Evolutionary conservation across 805 yeast species (phyloP).

Genomic region (Henningerozyma blattae): DNA sequence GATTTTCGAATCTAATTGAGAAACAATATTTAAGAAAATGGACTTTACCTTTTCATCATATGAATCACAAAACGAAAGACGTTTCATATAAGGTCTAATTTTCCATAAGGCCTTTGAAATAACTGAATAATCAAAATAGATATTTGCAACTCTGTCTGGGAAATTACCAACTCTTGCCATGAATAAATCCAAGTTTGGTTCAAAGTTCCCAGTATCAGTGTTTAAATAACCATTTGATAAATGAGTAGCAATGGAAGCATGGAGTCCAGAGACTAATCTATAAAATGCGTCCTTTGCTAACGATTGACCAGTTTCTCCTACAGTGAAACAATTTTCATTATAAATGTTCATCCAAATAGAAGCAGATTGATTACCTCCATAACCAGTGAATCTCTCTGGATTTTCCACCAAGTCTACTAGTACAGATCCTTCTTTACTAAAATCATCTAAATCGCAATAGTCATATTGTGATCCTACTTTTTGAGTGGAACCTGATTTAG

Average conservation of each 20-base stretch:
- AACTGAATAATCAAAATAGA: slow-evolving; percentile 86
- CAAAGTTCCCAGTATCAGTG: slow-evolving; percentile 64
- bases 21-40: slow-evolving; percentile 30
- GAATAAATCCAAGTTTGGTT: slow-evolving; percentile 70
- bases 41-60: slow-evolving; percentile 35
- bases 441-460: slow-evolving; percentile 56
- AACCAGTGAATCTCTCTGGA: slow-evolving; percentile 95
- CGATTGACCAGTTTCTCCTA: slow-evolving; percentile 41
- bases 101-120: slow-evolving; percentile 73
- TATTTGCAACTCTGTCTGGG: slow-evolving; percentile 80
- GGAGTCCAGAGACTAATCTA: slow-evolving; percentile 83
- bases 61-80: slow-evolving; percentile 35
- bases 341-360: slow-evolving; percentile 91
- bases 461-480: slow-evolving; percentile 36
- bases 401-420: slow-evolving; percentile 78
- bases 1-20: slow-evolving; percentile 24
- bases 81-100: slow-evolving; percentile 39
- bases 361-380: slow-evolving; percentile 83
- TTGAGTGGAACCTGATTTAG: slow-evolving; percentile 2
- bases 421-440: slow-evolving; percentile 55
- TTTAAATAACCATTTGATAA: slow-evolving; percentile 72
- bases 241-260: slow-evolving; percentile 90
- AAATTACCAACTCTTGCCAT: slow-evolving; percentile 82
- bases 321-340: slow-evolving; percentile 72
- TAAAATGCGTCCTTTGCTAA: slow-evolving; percentile 82